Percentiles rank a stretch among this genome's conserved stretches.
Conservation (phyloP, 1,284 basidiomycete species). For the Lignosus rhinocerotis region DNA sequence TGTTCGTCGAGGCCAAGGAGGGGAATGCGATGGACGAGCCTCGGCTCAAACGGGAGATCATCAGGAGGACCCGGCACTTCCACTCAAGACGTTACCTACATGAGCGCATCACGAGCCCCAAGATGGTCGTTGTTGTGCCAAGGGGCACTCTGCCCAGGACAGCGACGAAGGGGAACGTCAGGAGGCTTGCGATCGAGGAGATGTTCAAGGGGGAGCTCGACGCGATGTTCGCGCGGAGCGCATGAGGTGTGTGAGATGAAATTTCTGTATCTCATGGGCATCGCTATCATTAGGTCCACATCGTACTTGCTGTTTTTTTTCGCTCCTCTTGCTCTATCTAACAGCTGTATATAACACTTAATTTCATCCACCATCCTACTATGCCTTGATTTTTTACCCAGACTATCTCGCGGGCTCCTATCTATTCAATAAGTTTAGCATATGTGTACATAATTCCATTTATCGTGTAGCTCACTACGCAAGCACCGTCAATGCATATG, state of each 20-base stretch:
- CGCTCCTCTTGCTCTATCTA: too few species aligned
- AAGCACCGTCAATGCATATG: too few species aligned
- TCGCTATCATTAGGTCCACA: too few species aligned
- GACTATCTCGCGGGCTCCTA: too few species aligned
- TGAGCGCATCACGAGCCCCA: constrained; percentile 57
- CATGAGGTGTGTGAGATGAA: constrained; percentile 1
- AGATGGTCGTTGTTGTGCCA: constrained; percentile 59
- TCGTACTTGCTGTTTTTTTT: too few species aligned
- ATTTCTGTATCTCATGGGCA: too few species aligned
- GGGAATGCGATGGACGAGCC: constrained; percentile 42
- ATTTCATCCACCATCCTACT: too few species aligned
- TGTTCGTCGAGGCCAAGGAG: constrained; percentile 57
- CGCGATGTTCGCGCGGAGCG: constrained; percentile 40
- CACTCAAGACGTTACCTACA: constrained; percentile 64
- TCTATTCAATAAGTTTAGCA: too few species aligned
- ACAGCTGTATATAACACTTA: too few species aligned
- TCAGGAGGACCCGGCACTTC: constrained; percentile 60
- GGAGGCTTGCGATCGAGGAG: constrained; percentile 63
- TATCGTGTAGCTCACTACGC: too few species aligned
- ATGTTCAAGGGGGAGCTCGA: constrained; percentile 51
- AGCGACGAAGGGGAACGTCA: constrained; percentile 67
- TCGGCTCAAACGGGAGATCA: constrained; percentile 58
- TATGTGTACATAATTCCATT: too few species aligned
- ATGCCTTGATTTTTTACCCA: too few species aligned
- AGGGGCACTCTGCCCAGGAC: constrained; percentile 60